Evolutionary conservation across 495 filamentous ascomycete species (phyloP), one percentile per base, ranked within the genome.

Genomic region (Margaritispora aquatica): DNA sequence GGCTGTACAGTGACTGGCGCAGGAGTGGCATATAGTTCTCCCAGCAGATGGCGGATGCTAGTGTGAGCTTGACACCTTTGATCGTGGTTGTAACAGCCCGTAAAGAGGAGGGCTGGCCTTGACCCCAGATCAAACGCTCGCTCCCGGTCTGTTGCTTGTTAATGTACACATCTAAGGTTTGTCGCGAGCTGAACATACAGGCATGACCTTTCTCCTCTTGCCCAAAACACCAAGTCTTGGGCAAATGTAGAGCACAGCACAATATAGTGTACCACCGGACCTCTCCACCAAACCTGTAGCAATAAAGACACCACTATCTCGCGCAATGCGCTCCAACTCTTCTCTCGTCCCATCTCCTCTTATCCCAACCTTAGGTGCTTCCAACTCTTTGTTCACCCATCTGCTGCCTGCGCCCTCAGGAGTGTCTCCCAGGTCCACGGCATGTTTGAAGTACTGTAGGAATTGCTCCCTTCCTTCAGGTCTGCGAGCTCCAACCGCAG

Each of bases 1-100:
- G 93, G 1, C 83, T 79, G 66, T 97, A 97, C 19, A 97, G 77
- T 21, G 84, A 82, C 53, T 89, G 79, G 9, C 88, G 76, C 1
- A 97, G 79, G 20, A 97, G 74, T 0, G 93, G 93, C 93, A 97
- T 97, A 68, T 90, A 96, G 63, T 90, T 97, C 72, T 97, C 93
- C 93, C 93, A 97, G 75, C 93, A 97, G 44, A 97, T 95, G 1
- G 92, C 93, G 0, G 89, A 84, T 0, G 84, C 93, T 7, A 96
- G 73, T 17, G 85, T 91, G 20, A 97, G 72, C 47, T 80, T 83
- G 15, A 93, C 83, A 21, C 88, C 89, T 21, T 83, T 81, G 60
- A 97, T 86, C n/a, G 76, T 80, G 0, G 92, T 92, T 21, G 84
- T 88, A 1, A 97, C 78, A 0, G 92, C 93, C 55, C 84, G 83